These are phyloP conservation scores for Phytophthora aleatoria DNA, from an alignment of 352 stramenopile genomes.

Conservation along the genomic window DNA sequence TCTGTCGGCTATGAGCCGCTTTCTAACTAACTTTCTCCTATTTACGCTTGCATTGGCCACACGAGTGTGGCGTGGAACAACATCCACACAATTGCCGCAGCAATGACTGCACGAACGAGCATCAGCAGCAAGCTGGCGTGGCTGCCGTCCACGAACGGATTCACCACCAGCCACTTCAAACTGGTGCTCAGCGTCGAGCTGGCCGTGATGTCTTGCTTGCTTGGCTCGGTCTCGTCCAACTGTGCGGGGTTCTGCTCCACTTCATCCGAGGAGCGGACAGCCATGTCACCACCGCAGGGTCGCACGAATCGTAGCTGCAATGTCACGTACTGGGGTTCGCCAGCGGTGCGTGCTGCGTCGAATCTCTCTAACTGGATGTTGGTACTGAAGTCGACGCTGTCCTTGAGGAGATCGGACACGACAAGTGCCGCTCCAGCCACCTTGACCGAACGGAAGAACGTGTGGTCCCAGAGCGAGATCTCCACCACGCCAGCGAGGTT, in stretches of 20 bases:
- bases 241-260: slow-evolving; percentile 18
- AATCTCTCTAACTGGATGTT: slow-evolving; percentile 59
- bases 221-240: slow-evolving; percentile 9
- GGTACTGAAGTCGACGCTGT: slow-evolving; percentile 40
- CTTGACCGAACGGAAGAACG: slow-evolving; percentile 63
- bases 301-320: slow-evolving; percentile 43
- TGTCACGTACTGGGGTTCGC: slow-evolving; percentile 42
- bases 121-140: slow-evolving; percentile 40
- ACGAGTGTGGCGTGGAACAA: slow-evolving; percentile 34
- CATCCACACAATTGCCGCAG: slow-evolving; percentile 44
- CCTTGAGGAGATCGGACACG: slow-evolving; percentile 48
- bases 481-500: slow-evolving; percentile 45
- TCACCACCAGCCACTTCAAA: slow-evolving; percentile 40
- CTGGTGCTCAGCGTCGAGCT: slow-evolving; percentile 10
- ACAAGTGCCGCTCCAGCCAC: slow-evolving; percentile 54
- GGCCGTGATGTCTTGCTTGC: not conserved
- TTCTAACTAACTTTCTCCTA: slow-evolving; percentile 27
- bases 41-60: slow-evolving; percentile 30
- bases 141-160: slow-evolving; percentile 33
- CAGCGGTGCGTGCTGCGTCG: slow-evolving; percentile 30
- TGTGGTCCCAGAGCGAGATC: slow-evolving; percentile 73
- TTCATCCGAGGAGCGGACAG: slow-evolving; percentile 30
- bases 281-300: slow-evolving; percentile 19
- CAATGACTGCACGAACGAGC: slow-evolving; percentile 41
- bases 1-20: slow-evolving; percentile 17